Base-by-base conservation (phyloP, 306 rosid species). In the Castanea sativa region DNA sequence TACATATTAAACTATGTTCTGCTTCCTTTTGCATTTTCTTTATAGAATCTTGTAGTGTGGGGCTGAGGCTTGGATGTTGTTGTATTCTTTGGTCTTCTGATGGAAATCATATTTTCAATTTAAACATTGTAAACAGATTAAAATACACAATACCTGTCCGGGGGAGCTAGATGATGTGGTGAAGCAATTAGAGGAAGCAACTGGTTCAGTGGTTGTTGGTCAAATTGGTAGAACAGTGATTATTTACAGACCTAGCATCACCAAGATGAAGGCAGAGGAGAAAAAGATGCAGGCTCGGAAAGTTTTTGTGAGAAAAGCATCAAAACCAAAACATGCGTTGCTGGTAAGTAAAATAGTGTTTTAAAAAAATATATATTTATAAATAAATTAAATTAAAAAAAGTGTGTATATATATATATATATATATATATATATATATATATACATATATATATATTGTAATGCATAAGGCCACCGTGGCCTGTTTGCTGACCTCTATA, bases 221-320 rank as follows among this genome's bases (percentile, higher is more conserved):
- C 84, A 83, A 76, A 89, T 92, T 74, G 98, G 98, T 69, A 85
- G 97, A 82, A 92, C 97, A 20, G 77, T 91, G 69, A 90, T 91
- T 57, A 75, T 94, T 71, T 94, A 90, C 80, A 78, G 90, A 84
- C 99, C 99, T 35, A 94, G 99, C 84, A 84, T 90, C 73, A 65
- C 93, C 75, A 92, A 91, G 88, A 55, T 90, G 91, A 90, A 94
- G 85, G 97, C 89, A 8, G 97, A 91, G 88, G 95, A 92, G 87
- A 89, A 94, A 88, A 94, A 79, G 87, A 85, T 76, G 75, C 79
- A 84, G 80, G 77, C 69, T 55, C 87, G 83, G 55, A 83, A 86
- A 76, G 79, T 83, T 71, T 78, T 82, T 70, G 55, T 67, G 59
- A 87, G 85, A 76, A 88, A 73, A 76, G 92, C 85, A 75, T 61